Conservation (phyloP, 345 rosid genomes). For the Ceriops zippeliana region DNA sequence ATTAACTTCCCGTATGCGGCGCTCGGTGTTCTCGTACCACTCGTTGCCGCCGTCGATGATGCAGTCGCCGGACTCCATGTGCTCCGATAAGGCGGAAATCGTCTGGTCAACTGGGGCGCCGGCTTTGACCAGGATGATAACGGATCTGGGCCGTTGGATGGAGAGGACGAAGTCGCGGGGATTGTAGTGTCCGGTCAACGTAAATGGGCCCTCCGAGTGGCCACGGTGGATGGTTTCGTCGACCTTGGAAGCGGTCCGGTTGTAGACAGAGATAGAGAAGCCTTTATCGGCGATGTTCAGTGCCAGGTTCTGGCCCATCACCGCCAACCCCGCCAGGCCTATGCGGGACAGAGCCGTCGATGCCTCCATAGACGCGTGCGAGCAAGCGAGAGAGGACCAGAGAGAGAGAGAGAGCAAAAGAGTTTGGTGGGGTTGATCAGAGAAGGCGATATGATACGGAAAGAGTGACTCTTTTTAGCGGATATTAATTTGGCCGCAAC, state of each 20-base stretch:
- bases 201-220: conserved; percentile 1
- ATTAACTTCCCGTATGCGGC: neutral
- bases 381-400: neutral
- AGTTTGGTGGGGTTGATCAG: neutral
- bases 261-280: neutral
- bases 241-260: neutral
- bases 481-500: neutral
- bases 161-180: conserved; percentile 1
- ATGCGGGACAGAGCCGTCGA: conserved; percentile 63
- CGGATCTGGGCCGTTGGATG: neutral
- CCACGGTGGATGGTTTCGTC: neutral
- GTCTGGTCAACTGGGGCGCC: conserved; percentile 5
- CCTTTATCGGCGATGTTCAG: conserved; percentile 62
- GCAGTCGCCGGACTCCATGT: conserved; percentile 1
- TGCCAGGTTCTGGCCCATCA: conserved; percentile 95
- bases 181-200: neutral
- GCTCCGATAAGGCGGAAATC: neutral
- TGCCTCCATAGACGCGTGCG: conserved; percentile 46
- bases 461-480: neutral
- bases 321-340: conserved; percentile 92
- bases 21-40: conserved; percentile 1
- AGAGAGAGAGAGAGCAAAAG: neutral
- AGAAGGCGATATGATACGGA: neutral
- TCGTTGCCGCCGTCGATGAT: neutral
- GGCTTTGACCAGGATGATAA: conserved; percentile 2